Conservation (phyloP, 108 stramenopile genomes). For the Discostella stelligeroides region DNA sequence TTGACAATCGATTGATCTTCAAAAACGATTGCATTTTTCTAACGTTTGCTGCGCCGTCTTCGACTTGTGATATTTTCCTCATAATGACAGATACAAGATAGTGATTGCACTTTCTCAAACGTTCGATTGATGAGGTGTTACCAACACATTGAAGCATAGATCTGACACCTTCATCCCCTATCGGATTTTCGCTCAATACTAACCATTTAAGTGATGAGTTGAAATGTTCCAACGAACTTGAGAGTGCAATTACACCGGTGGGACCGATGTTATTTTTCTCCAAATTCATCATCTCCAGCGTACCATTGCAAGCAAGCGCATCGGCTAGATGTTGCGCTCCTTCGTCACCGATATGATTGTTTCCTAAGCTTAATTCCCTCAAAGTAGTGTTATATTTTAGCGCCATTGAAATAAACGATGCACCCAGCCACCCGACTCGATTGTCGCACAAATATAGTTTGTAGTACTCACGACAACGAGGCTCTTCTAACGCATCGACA, state of each 20-base stretch:
- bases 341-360: conserved; percentile 55
- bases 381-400: conserved; percentile 43
- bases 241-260: conserved; percentile 35
- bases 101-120: conserved; percentile 17
- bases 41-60: conserved; percentile 5
- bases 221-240: conserved; percentile 31
- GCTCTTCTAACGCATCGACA: conserved; percentile 9
- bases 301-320: conserved; percentile 30
- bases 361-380: conserved; percentile 42
- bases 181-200: conserved; percentile 52
- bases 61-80: conserved; percentile 19
- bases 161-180: conserved; percentile 44
- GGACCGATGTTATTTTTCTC: conserved; percentile 54
- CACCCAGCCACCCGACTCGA: conserved; percentile 38
- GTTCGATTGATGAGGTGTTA: conserved; percentile 11
- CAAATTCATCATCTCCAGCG: conserved; percentile 49
- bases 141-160: conserved; percentile 28
- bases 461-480: conserved; percentile 21
- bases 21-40: conserved; percentile 17
- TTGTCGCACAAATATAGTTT: conserved; percentile 25
- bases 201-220: conserved; percentile 37
- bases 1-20: conserved; percentile 24
- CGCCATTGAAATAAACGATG: conserved; percentile 23
- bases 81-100: conserved; percentile 13
- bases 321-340: conserved; percentile 37